Conservation (phyloP, 2,329 filamentous ascomycete genomes). For the Neofusicoccum umdonicola region DNA sequence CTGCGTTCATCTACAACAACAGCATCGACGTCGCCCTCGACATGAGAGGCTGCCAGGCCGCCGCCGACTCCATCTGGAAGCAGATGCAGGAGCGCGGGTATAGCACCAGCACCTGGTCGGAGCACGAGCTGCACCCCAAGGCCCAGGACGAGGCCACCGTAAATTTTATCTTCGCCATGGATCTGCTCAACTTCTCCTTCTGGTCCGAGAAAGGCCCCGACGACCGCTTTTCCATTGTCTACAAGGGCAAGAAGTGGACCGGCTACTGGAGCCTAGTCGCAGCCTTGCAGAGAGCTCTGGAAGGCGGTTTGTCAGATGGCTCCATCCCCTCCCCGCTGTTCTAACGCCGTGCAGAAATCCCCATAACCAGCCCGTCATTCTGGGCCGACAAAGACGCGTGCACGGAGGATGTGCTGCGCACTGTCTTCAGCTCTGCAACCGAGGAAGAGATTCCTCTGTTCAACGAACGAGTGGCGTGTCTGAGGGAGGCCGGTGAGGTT, state of each 20-base stretch:
- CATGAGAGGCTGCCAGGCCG: slow-evolving; percentile 76
- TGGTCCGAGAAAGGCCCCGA: slow-evolving; percentile 74
- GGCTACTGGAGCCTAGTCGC: slow-evolving; percentile 96
- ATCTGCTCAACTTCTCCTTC: slow-evolving; percentile 94
- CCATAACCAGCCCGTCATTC: slow-evolving; percentile 83
- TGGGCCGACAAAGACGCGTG: slow-evolving; percentile 78
- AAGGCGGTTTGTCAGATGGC: slow-evolving; percentile 62
- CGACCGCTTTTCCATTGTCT: slow-evolving; percentile 79
- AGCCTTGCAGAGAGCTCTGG: slow-evolving; percentile 77
- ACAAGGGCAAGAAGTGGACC: slow-evolving; percentile 78
- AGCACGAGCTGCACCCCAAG: slow-evolving; percentile 87
- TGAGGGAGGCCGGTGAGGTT: slow-evolving; percentile 79
- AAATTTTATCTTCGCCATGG: slow-evolving; percentile 96
- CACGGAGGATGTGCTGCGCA: slow-evolving; percentile 67
- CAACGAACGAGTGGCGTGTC: slow-evolving; percentile 70
- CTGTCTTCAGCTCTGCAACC: slow-evolving; percentile 84
- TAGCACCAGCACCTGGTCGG: slow-evolving; percentile 80
- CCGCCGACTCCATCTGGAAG: slow-evolving; percentile 73
- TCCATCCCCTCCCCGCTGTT: background rate
- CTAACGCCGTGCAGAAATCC: slow-evolving; percentile 59
- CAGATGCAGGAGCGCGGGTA: slow-evolving; percentile 83
- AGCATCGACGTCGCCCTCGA: slow-evolving; percentile 89
- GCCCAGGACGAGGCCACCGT: slow-evolving; percentile 74
- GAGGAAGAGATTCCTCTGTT: slow-evolving; percentile 85
- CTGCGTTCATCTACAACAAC: slow-evolving; percentile 87